phyloP scores from a whole-genome alignment of 768 basidiomycete species.

The Tulasnella sp. region DNA sequence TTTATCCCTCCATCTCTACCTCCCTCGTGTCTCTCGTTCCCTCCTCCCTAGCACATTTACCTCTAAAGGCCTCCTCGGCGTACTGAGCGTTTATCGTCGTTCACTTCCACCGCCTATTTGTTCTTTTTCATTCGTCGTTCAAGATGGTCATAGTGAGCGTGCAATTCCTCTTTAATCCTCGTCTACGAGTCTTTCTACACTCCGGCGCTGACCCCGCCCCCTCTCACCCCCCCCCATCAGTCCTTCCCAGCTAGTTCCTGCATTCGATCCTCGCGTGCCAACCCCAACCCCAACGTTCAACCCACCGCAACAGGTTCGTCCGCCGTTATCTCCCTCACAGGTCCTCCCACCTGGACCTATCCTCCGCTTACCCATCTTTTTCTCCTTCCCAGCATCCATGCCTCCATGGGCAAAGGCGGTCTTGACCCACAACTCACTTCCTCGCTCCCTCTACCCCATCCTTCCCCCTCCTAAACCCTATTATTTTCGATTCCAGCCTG shows the following conservation, averaged over 20 bases:
- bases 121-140: too few relatives aligned
- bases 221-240: neutral
- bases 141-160: too few relatives aligned
- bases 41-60: too few relatives aligned
- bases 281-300: neutral
- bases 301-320: neutral
- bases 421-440: neutral
- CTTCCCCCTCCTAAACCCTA: neutral
- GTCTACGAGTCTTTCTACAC: neutral
- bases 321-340: neutral
- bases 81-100: too few relatives aligned
- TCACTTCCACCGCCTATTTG: too few relatives aligned
- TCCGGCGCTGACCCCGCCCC: neutral
- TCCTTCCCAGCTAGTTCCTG: neutral
- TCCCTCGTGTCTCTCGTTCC: too few relatives aligned
- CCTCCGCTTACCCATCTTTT: neutral
- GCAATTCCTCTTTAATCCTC: too few relatives aligned
- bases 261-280: neutral
- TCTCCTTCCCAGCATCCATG: neutral
- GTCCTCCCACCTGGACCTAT: too few relatives aligned
- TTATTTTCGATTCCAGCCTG: neutral
- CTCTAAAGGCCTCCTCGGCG: too few relatives aligned
- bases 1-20: too few relatives aligned
- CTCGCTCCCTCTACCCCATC: neutral
- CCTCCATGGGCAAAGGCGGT: neutral